These are phyloP conservation scores for Malus sylvestris DNA, from an alignment of 306 rosid genomes.

Conservation along the genomic window DNA sequence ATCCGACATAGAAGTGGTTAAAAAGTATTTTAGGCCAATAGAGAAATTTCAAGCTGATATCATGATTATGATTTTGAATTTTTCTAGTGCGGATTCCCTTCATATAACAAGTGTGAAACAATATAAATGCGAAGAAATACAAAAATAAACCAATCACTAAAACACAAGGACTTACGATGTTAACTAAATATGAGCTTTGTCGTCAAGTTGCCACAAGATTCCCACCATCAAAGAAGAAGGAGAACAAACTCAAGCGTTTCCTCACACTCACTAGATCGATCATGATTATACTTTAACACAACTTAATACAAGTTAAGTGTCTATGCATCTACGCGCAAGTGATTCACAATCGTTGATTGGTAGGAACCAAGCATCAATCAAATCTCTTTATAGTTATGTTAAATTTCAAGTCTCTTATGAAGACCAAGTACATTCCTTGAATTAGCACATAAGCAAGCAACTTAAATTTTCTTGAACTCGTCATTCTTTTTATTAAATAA, in stretches of 20 bases:
- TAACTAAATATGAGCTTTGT: neutral
- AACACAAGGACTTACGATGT: neutral
- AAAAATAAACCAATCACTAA: neutral
- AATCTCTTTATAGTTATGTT: neutral
- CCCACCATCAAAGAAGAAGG: neutral
- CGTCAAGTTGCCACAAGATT: neutral
- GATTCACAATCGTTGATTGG: neutral
- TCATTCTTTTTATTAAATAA: neutral
- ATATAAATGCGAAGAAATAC: no score
- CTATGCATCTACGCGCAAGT: neutral
- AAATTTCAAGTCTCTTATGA: neutral
- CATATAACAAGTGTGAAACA: no score
- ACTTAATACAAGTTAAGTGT: no score
- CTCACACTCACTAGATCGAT: neutral
- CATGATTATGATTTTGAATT: neutral
- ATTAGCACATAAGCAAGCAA: neutral
- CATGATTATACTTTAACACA: no score
- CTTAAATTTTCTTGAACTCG: neutral
- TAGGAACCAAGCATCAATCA: neutral
- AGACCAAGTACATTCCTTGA: neutral
- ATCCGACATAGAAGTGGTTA: no score
- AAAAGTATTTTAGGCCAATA: neutral
- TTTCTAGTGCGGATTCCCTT: neutral
- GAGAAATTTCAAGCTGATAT: neutral
- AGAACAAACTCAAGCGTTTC: neutral